These are phyloP conservation scores for Ganoderma sp. DNA, from an alignment of 1,284 basidiomycete genomes.

Conservation along the genomic window DNA sequence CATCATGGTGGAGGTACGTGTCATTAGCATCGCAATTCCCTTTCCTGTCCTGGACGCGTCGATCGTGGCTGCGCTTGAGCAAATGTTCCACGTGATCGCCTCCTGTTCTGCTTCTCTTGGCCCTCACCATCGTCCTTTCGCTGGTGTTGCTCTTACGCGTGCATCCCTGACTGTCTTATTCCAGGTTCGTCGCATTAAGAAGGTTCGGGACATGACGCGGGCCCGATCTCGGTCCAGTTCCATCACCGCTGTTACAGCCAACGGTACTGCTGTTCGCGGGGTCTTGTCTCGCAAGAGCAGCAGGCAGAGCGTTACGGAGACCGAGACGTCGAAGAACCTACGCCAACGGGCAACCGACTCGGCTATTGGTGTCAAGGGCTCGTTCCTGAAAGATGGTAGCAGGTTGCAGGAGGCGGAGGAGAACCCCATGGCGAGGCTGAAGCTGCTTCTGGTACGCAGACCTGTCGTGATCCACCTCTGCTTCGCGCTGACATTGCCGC, in stretches of 20 bases:
- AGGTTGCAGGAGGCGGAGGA: slow-evolving; percentile 56
- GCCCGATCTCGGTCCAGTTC: slow-evolving; percentile 38
- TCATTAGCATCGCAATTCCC: slow-evolving; percentile 24
- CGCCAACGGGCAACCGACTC: slow-evolving; percentile 54
- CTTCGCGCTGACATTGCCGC: slow-evolving; percentile 15
- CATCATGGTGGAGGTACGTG: slow-evolving; percentile 90
- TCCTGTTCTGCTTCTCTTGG: background rate
- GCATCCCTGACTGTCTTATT: slow-evolving; percentile 12
- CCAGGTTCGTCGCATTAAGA: slow-evolving; percentile 48
- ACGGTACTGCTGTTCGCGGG: slow-evolving; percentile 34
- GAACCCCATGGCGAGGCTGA: slow-evolving; percentile 88
- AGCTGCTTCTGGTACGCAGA: slow-evolving; percentile 79
- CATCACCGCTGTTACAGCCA: slow-evolving; percentile 35
- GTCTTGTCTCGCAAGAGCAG: slow-evolving; percentile 33
- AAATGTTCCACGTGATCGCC: slow-evolving; percentile 18
- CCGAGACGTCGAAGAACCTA: slow-evolving; percentile 39
- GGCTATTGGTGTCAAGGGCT: slow-evolving; percentile 72
- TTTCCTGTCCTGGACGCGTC: slow-evolving; percentile 6
- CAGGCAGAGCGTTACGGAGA: slow-evolving; percentile 21
- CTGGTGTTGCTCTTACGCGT: slow-evolving; percentile 11
- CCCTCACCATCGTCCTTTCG: background rate
- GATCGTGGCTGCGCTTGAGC: slow-evolving; percentile 10
- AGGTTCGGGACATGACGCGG: slow-evolving; percentile 40
- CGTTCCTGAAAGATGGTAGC: slow-evolving; percentile 48
- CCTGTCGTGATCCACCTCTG: slow-evolving; percentile 1